These are phyloP conservation scores for Pseudophaeomoniella oleicola DNA, from an alignment of 2,329 filamentous ascomycete species.

Conservation along the genomic window DNA sequence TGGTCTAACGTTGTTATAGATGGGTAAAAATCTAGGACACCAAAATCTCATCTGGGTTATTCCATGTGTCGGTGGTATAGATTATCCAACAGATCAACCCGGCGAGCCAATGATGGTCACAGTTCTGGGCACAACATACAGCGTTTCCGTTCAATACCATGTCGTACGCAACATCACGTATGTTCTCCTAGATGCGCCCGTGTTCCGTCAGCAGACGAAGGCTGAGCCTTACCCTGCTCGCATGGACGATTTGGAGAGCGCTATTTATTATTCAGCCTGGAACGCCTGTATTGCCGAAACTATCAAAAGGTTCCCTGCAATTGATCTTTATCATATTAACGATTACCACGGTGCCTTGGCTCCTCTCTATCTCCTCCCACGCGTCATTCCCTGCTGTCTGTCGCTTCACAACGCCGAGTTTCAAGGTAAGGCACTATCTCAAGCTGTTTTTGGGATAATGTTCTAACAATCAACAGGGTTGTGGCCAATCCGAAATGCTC, in stretches of 20 bases:
- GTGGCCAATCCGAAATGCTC: slow-evolving; percentile 41
- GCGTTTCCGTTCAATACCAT: slow-evolving; percentile 41
- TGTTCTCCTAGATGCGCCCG: slow-evolving; percentile 41
- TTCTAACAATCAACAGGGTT: slow-evolving; percentile 17
- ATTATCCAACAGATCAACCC: slow-evolving; percentile 32
- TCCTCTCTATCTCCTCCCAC: slow-evolving; percentile 40
- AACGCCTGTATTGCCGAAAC: slow-evolving; percentile 45
- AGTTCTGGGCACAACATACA: slow-evolving; percentile 38
- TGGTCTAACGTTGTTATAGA: slow-evolving; percentile 34
- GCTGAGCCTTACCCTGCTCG: slow-evolving; percentile 42
- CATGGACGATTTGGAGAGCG: slow-evolving; percentile 46
- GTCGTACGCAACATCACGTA: slow-evolving; percentile 42
- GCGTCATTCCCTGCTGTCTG: slow-evolving; percentile 37
- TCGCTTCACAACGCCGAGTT: slow-evolving; percentile 48
- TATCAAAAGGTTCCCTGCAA: slow-evolving; percentile 34
- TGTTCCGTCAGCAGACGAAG: slow-evolving; percentile 42
- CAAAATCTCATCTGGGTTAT: slow-evolving; percentile 41
- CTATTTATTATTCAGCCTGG: slow-evolving; percentile 46
- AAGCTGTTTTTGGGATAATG: too few species aligned
- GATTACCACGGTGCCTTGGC: slow-evolving; percentile 40
- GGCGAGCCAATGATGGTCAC: slow-evolving; percentile 39
- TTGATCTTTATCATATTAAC: slow-evolving; percentile 42
- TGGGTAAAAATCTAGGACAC: slow-evolving; percentile 41
- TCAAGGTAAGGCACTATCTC: slow-evolving; percentile 34
- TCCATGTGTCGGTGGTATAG: slow-evolving; percentile 38